Conservation (phyloP, 331 rosid species). For the Pyracantha coccinea region DNA sequence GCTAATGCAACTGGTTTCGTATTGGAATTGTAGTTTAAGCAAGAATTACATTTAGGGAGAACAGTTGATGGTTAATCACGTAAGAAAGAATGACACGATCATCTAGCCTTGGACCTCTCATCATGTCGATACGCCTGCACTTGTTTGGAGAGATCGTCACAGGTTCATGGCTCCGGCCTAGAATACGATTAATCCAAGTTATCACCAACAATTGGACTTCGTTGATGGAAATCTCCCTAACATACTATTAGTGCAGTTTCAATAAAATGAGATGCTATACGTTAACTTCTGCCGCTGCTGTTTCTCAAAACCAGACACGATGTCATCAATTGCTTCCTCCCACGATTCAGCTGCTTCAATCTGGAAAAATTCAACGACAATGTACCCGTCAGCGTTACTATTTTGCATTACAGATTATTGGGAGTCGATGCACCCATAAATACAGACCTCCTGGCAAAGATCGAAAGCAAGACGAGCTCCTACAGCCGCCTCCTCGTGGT, state of each 20-base stretch:
- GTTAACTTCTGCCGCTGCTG: conserved; percentile 65
- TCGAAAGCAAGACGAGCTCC: conserved; percentile 82
- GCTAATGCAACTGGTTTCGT: no score
- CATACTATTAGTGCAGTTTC: not conserved
- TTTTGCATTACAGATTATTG: not conserved
- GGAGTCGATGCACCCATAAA: not conserved
- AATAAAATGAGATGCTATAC: conserved; percentile 78
- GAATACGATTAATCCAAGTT: no score
- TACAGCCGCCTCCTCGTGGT: conserved; percentile 90
- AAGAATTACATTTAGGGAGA: not conserved
- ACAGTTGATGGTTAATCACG: no score
- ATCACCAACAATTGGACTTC: not conserved
- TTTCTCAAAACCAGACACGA: conserved; percentile 66
- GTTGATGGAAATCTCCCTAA: not conserved
- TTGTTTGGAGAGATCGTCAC: no score
- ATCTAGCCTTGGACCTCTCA: no score
- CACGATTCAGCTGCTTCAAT: conserved; percentile 74
- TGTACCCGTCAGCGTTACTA: not conserved
- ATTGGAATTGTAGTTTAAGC: conserved; percentile 2
- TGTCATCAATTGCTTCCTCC: conserved; percentile 88
- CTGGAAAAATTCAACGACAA: conserved; percentile 12
- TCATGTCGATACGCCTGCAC: no score
- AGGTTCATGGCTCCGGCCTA: no score
- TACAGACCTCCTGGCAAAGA: conserved; percentile 72
- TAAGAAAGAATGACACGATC: no score